Evolutionary conservation across 176 grass and related monocot genomes (phyloP), one percentile per base, ranked within the genome.

Genomic region (Aegilops tauschii): DNA sequence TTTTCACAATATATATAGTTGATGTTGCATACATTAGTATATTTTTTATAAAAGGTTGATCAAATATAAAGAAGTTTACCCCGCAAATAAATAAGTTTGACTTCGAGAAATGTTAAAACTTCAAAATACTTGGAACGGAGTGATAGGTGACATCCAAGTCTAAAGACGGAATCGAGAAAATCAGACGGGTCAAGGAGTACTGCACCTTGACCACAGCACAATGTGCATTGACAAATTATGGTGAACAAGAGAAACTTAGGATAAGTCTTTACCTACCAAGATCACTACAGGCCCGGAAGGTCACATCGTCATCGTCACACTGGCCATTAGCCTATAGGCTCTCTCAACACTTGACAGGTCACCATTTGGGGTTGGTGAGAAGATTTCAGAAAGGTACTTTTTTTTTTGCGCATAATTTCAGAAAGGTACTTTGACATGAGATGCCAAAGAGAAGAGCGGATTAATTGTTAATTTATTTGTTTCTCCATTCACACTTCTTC

Each of bases 241-340:
- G 23, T 23, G 36, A 6, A 71, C 50, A 32, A 47, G 6, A 59
- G 32, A 36, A 20, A 25, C 62, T 77, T 80, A 30, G 20, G 2
- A 87, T 27, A 87, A 73, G 80, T 81, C 71, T 56, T 88, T 40
- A 91, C 90, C 86, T 65, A 91, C 86, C 82, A 88, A 85, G 82
- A 56, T 77, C 86, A 91, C 82, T 56, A 77, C 31, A 17, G 70
- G 81, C 21, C 49, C 30, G 28, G 23, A 31, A 50, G 67, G 61
- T 28, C 29, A 56, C 17, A 44, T 23, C 44, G 7, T 30, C 73
- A 76, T 76, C 73, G 44, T 76, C 44, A 50, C 42, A 30, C 28
- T 76, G 18, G 70, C 25, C 12, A n/a, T 23, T 20, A 56, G 10
- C n/a, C 8, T 30, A 31, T 13, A 49, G 1, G 42, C 44, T 76